Conservation (phyloP, 2,329 filamentous ascomycete species). For the Sphaerulina vaccinii region DNA sequence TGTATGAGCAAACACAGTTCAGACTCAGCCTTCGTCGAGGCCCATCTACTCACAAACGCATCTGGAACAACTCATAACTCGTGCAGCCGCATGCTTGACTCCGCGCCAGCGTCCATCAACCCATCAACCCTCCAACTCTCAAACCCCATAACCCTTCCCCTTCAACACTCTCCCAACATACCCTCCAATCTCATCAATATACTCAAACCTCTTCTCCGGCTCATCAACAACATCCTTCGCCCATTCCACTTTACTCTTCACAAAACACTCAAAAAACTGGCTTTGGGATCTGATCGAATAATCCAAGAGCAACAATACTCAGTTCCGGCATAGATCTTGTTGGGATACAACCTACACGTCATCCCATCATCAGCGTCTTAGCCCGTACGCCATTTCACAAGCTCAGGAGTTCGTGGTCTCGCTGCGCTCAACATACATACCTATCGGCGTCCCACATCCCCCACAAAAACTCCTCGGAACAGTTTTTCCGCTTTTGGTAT, state of each 20-base stretch:
- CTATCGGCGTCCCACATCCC: slow-evolving; percentile 21
- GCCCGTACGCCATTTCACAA: no score
- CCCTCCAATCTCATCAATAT: slow-evolving; percentile 3
- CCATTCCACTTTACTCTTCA: slow-evolving; percentile 5
- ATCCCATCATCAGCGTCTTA: no score
- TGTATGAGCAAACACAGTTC: no score
- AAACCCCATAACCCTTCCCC: neutral
- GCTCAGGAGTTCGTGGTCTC: no score
- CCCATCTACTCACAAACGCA: no score
- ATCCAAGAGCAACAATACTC: slow-evolving; percentile 18
- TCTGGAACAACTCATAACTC: no score
- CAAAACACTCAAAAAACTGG: slow-evolving; percentile 21
- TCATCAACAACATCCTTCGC: neutral
- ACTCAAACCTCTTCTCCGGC: neutral
- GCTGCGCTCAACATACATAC: no score
- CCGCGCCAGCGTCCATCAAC: no score
- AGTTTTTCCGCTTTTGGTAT: slow-evolving; percentile 18
- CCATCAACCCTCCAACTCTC: no score
- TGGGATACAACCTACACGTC: slow-evolving; percentile 13
- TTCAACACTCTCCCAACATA: slow-evolving; percentile 2
- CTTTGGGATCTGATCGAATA: slow-evolving; percentile 21
- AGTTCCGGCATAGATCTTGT: slow-evolving; percentile 1
- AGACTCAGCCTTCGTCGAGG: no score
- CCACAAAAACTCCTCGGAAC: slow-evolving; percentile 23
- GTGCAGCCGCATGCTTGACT: no score